Conservation (phyloP, 768 basidiomycete species). For the Xerocomellus dryophilus region DNA sequence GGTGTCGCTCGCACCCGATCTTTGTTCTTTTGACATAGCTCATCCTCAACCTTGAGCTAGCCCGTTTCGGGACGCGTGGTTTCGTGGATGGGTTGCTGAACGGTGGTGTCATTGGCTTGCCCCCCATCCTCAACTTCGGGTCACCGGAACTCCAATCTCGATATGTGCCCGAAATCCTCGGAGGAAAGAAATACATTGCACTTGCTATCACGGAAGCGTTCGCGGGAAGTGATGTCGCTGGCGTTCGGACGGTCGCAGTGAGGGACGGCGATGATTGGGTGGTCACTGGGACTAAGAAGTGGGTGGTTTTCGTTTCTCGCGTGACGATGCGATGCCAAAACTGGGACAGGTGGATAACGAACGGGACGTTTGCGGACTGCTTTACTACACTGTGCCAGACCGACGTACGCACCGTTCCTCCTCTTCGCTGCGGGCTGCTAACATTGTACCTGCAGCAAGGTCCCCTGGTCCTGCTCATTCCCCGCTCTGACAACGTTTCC, state of each 20-base stretch:
- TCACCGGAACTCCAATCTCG: constrained; percentile 65
- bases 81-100: constrained; percentile 85
- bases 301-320: constrained; percentile 12
- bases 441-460: constrained; percentile 45
- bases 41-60: constrained; percentile 78
- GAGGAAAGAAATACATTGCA: constrained; percentile 81
- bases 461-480: constrained; percentile 73
- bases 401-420: constrained; percentile 40
- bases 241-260: constrained; percentile 80
- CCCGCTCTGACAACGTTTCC: constrained; percentile 66
- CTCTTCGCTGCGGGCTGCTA: constrained; percentile 3
- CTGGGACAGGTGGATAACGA: constrained; percentile 77
- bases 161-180: constrained; percentile 70
- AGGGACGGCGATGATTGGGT: constrained; percentile 85
- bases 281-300: constrained; percentile 94
- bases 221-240: constrained; percentile 82
- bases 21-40: constrained; percentile 39
- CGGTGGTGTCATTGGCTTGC: constrained; percentile 82
- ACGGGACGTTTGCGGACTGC: constrained; percentile 81
- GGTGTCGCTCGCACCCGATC: not conserved
- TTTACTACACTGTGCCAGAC: constrained; percentile 79
- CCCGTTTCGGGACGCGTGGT: constrained; percentile 79
- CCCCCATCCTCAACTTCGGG: constrained; percentile 87
- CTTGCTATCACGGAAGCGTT: constrained; percentile 94
- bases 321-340: not conserved